Evolutionary conservation across 805 yeast genomes (phyloP).

Genomic region (Metschnikowia gelsemii): DNA sequence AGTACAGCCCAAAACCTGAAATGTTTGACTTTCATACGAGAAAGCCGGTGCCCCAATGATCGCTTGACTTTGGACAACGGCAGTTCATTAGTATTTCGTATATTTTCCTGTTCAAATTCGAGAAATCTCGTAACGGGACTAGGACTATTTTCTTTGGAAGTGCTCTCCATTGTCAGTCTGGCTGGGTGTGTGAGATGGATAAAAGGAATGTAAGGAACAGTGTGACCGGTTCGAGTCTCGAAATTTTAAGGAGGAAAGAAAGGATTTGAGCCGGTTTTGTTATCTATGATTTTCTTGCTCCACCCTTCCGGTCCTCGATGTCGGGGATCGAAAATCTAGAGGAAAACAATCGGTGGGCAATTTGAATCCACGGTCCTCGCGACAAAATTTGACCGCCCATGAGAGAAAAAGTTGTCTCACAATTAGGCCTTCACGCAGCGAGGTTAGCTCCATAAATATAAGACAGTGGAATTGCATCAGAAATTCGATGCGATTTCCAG

Average conservation of each 20-base stretch:
- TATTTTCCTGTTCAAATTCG: slow-evolving; percentile 8
- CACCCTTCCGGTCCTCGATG: slow-evolving; percentile 4
- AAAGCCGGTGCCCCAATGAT: neutral
- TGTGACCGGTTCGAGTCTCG: neutral
- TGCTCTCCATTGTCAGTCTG: slow-evolving; percentile 4
- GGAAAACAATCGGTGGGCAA: neutral
- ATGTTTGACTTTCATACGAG: slow-evolving; percentile 5
- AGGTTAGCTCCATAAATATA: no score
- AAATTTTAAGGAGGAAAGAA: neutral
- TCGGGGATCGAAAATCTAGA: slow-evolving; percentile 1
- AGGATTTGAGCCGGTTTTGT: neutral
- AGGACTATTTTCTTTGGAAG: slow-evolving; percentile 4
- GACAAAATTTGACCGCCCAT: slow-evolving; percentile 4
- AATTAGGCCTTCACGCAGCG: no score
- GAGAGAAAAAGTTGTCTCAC: slow-evolving; percentile 4
- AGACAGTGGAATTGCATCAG: no score
- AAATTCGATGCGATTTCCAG: no score
- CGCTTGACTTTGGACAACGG: slow-evolving; percentile 3
- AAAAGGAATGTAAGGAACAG: neutral
- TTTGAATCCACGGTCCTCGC: slow-evolving; percentile 7
- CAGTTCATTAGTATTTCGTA: neutral
- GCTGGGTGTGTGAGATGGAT: neutral
- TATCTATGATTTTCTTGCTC: neutral
- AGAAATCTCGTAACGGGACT: slow-evolving; percentile 5
- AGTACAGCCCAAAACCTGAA: slow-evolving; percentile 3